Evolutionary conservation across 176 grass and related monocot genomes (phyloP).

Genomic region (Otatea glauca): DNA sequence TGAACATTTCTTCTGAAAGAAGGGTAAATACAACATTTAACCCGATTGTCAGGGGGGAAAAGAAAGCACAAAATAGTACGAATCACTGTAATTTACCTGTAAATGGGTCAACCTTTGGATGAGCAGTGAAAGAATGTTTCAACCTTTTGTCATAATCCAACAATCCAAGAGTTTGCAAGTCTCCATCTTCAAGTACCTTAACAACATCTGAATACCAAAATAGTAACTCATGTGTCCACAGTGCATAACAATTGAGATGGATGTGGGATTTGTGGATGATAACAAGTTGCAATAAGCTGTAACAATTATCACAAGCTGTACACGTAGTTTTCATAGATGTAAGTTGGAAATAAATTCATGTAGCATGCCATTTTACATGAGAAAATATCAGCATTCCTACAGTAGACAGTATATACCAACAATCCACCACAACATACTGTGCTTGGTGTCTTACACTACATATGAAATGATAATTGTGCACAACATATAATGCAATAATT

Average conservation of each 20-base stretch:
- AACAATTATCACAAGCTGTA: constrained; percentile 16
- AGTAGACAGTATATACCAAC: not conserved
- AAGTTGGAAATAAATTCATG: not conserved
- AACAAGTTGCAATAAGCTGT: constrained; percentile 14
- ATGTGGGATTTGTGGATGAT: not conserved
- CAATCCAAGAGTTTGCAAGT: constrained; percentile 92
- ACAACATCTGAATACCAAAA: constrained; percentile 74
- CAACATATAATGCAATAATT: not conserved
- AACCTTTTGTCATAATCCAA: constrained; percentile 94
- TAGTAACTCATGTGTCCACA: not conserved
- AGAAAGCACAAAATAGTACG: constrained; percentile 16
- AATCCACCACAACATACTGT: not conserved
- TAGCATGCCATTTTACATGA: not conserved
- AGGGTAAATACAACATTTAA: constrained; percentile 33
- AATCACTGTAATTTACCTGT: constrained; percentile 60
- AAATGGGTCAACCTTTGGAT: constrained; percentile 96
- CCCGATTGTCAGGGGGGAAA: not conserved
- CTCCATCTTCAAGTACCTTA: constrained; percentile 97
- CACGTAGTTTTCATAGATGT: not conserved
- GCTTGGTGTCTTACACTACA: not conserved
- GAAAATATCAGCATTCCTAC: constrained; percentile 15
- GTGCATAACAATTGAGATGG: not conserved
- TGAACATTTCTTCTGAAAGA: constrained; percentile 96
- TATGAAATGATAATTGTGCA: not conserved
- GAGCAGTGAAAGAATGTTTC: constrained; percentile 94